These are phyloP conservation scores for Colletotrichum camelliae DNA, from an alignment of 2,329 filamentous ascomycete genomes.

Conservation along the genomic window DNA sequence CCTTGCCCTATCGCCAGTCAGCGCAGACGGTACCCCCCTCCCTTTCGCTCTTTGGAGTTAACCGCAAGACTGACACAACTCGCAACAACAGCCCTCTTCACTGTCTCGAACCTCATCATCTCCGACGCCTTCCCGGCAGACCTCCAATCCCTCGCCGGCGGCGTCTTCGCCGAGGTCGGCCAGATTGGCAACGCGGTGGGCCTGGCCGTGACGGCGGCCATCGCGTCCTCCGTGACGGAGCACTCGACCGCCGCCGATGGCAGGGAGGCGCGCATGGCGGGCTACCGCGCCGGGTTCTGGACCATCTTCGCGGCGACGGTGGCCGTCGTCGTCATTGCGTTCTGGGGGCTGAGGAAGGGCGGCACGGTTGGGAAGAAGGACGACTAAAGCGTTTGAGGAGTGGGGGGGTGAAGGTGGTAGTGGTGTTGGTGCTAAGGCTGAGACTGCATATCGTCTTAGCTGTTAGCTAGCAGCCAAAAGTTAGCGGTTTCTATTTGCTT, in stretches of 20 bases:
- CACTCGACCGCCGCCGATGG: constrained; percentile 31
- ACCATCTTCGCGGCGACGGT: constrained; percentile 51
- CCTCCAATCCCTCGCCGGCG: constrained; percentile 63
- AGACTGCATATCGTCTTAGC: neutral
- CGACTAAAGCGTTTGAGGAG: neutral
- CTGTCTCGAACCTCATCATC: constrained; percentile 59
- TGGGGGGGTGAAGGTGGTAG: neutral
- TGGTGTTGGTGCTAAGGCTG: neutral
- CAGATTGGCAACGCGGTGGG: constrained; percentile 63
- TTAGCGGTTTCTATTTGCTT: neutral
- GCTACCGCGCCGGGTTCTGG: constrained; percentile 60
- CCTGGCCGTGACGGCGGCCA: constrained; percentile 54
- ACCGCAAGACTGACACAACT: neutral
- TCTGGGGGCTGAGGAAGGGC: constrained; percentile 47
- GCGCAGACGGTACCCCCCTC: constrained; percentile 39
- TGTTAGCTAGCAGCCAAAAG: neutral
- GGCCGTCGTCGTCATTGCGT: constrained; percentile 39
- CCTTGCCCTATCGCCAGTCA: constrained; percentile 48
- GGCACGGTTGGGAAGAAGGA: constrained; percentile 55
- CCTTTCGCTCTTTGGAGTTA: neutral
- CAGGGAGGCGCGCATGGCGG: constrained; percentile 47
- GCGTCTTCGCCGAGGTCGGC: constrained; percentile 63
- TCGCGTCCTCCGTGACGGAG: constrained; percentile 50
- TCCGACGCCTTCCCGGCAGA: constrained; percentile 58
- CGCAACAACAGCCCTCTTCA: constrained; percentile 51